Percentiles rank a stretch among this genome's conserved stretches.
These are phyloP conservation scores for Melaleuca alternifolia DNA, from an alignment of 345 rosid species.

Conservation along the genomic window DNA sequence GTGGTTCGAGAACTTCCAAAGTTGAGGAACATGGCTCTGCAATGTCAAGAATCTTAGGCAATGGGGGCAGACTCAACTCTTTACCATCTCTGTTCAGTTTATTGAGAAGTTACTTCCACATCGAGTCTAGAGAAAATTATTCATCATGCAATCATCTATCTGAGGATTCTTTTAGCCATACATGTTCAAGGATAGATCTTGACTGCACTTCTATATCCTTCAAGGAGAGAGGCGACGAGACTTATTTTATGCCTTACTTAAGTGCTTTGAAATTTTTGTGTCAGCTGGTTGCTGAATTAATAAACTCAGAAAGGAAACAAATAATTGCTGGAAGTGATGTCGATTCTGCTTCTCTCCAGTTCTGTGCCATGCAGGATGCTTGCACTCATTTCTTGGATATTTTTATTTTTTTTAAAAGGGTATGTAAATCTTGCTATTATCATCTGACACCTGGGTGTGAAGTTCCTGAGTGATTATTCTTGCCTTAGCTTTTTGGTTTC, in stretches of 20 bases:
- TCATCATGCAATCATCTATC: constrained; percentile 1
- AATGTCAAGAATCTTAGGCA: constrained; percentile 27
- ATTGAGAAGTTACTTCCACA: constrained; percentile 30
- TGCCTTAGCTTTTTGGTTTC: not conserved
- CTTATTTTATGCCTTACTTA: constrained; percentile 30
- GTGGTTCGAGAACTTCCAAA: constrained; percentile 18
- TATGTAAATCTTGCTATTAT: constrained; percentile 4
- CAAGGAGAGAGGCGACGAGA: constrained; percentile 15
- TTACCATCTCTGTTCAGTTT: constrained; percentile 33
- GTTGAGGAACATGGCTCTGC: constrained; percentile 24
- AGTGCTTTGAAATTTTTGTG: constrained; percentile 68
- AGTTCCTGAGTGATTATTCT: not conserved
- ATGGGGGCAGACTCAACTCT: constrained; percentile 26
- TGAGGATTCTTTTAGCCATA: constrained; percentile 5
- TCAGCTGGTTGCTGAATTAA: constrained; percentile 63
- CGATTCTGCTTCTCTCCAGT: constrained; percentile 21
- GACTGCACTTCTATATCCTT: constrained; percentile 7
- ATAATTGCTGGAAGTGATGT: constrained; percentile 34
- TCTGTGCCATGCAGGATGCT: constrained; percentile 41
- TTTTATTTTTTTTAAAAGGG: constrained; percentile 38
- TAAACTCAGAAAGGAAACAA: constrained; percentile 44
- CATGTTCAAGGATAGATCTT: constrained; percentile 11
- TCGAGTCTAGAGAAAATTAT: constrained; percentile 15
- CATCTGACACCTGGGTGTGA: not conserved
- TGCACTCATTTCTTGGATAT: constrained; percentile 46